A percentile compares a stretch with the other conserved stretches of the same genome.
phyloP scores from a whole-genome alignment of 257 asterid genomes.

The Salvia hispanica region DNA sequence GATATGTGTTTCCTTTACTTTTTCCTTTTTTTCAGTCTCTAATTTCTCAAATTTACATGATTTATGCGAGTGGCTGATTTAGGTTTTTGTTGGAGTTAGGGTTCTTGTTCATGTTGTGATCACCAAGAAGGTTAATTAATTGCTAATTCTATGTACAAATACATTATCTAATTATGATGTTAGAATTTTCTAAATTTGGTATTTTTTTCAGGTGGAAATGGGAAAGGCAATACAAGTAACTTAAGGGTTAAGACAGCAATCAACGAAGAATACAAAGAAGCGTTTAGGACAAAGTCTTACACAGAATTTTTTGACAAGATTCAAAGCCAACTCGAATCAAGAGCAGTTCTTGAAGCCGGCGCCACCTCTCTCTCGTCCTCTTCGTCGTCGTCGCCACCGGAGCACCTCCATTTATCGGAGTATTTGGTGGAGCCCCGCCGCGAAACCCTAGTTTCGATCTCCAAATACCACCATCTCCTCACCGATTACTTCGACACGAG shows the following conservation, averaged over 20 bases:
- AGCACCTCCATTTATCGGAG: slow-evolving; percentile 27
- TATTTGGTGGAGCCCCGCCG: slow-evolving; percentile 41
- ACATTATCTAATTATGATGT: too few species aligned
- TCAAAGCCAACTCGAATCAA: slow-evolving; percentile 41
- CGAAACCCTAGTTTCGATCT: slow-evolving; percentile 40
- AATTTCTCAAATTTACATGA: background rate
- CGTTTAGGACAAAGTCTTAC: slow-evolving; percentile 76
- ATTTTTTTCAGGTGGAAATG: slow-evolving; percentile 41
- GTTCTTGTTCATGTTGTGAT: too few species aligned
- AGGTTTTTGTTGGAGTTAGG: too few species aligned
- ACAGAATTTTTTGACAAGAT: slow-evolving; percentile 54
- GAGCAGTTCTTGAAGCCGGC: slow-evolving; percentile 26
- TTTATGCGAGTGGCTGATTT: background rate
- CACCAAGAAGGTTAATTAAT: too few species aligned
- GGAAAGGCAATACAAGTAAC: slow-evolving; percentile 30
- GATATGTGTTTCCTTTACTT: background rate
- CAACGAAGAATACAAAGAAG: slow-evolving; percentile 61
- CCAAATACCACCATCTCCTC: slow-evolving; percentile 43
- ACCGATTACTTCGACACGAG: slow-evolving; percentile 49
- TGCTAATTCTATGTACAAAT: too few species aligned
- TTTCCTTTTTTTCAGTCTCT: background rate
- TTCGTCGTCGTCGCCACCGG: slow-evolving; percentile 8
- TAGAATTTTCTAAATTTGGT: background rate
- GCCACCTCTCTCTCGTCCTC: slow-evolving; percentile 27
- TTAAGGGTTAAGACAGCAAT: slow-evolving; percentile 42